Evolutionary conservation across 2,329 filamentous ascomycete genomes (phyloP).

Genomic region (Dactylellina sp.): DNA sequence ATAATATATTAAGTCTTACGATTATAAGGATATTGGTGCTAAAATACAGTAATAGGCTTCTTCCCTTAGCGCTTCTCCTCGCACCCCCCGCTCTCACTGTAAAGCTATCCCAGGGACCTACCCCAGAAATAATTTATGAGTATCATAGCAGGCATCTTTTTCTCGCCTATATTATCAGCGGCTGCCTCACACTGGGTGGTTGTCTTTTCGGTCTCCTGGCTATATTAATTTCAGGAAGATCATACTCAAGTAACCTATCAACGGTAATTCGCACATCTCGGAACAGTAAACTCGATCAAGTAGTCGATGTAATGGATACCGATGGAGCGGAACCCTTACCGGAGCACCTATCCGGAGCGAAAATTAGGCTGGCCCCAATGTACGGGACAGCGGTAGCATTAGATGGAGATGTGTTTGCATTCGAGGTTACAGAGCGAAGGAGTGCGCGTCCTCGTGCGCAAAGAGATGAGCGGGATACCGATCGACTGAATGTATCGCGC

Average conservation of each 20-base stretch:
- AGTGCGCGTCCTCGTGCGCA: not conserved
- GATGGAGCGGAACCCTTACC: slow-evolving; percentile 25
- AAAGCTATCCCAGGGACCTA: not conserved
- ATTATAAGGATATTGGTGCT: slow-evolving; percentile 4
- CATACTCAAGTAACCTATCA: slow-evolving; percentile 39
- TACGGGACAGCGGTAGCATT: slow-evolving; percentile 33
- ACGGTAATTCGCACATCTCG: slow-evolving; percentile 38
- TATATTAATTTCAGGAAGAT: slow-evolving; percentile 11
- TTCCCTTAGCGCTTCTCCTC: slow-evolving; percentile 26
- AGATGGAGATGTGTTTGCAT: slow-evolving; percentile 28
- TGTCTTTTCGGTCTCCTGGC: slow-evolving; percentile 24
- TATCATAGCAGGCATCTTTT: slow-evolving; percentile 25
- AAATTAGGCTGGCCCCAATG: slow-evolving; percentile 22
- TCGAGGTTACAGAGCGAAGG: slow-evolving; percentile 10
- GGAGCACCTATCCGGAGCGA: slow-evolving; percentile 13
- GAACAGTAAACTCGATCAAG: slow-evolving; percentile 13
- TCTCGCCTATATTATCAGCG: slow-evolving; percentile 31
- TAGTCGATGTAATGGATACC: slow-evolving; percentile 13
- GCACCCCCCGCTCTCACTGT: slow-evolving; percentile 20
- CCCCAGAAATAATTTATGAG: slow-evolving; percentile 21
- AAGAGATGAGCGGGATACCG: not conserved
- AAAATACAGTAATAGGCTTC: slow-evolving; percentile 18
- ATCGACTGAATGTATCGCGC: slow-evolving; percentile 2
- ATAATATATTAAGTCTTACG: too few relatives aligned
- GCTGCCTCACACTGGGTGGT: slow-evolving; percentile 19